These are phyloP conservation scores for Malus asiatica DNA, from an alignment of 306 rosid species.

Conservation along the genomic window DNA sequence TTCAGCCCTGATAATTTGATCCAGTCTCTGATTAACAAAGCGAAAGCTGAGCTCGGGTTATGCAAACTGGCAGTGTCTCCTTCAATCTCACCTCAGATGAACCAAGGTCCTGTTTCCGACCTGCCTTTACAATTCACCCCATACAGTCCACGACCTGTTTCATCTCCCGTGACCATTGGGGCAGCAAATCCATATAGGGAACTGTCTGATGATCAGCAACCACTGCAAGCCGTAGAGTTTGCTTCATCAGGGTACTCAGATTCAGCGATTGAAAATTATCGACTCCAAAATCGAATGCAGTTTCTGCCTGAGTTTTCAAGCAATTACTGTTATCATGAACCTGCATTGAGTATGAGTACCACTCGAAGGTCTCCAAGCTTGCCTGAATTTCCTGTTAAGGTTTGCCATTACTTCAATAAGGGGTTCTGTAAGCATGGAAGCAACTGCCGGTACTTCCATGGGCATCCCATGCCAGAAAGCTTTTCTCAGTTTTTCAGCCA, in stretches of 20 bases:
- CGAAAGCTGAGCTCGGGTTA: slow-evolving; percentile 32
- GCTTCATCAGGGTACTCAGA: slow-evolving; percentile 20
- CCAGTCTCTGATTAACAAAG: slow-evolving; percentile 29
- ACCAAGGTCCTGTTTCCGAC: slow-evolving; percentile 22
- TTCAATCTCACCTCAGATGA: slow-evolving; percentile 29
- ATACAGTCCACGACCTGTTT: slow-evolving; percentile 9
- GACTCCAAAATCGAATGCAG: slow-evolving; percentile 21
- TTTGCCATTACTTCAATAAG: slow-evolving; percentile 41
- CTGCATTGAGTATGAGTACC: slow-evolving; percentile 23
- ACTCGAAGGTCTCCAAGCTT: slow-evolving; percentile 34
- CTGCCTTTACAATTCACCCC: slow-evolving; percentile 17
- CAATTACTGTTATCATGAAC: slow-evolving; percentile 22
- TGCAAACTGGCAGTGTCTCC: slow-evolving; percentile 12
- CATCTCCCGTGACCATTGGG: slow-evolving; percentile 21
- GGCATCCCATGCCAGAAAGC: slow-evolving; percentile 16
- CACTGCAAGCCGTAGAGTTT: slow-evolving; percentile 15
- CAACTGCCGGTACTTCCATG: slow-evolving; percentile 39
- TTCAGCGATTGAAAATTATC: slow-evolving; percentile 17
- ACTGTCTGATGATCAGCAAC: slow-evolving; percentile 21
- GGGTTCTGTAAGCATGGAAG: slow-evolving; percentile 46
- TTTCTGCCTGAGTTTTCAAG: slow-evolving; percentile 23
- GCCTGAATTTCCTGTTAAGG: slow-evolving; percentile 34
- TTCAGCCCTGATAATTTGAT: slow-evolving; percentile 36
- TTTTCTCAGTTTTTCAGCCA: slow-evolving; percentile 16
- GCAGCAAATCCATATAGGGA: slow-evolving; percentile 23